Evolutionary conservation across 441 rosid species (phyloP).

Genomic region (Breynia disticha): DNA sequence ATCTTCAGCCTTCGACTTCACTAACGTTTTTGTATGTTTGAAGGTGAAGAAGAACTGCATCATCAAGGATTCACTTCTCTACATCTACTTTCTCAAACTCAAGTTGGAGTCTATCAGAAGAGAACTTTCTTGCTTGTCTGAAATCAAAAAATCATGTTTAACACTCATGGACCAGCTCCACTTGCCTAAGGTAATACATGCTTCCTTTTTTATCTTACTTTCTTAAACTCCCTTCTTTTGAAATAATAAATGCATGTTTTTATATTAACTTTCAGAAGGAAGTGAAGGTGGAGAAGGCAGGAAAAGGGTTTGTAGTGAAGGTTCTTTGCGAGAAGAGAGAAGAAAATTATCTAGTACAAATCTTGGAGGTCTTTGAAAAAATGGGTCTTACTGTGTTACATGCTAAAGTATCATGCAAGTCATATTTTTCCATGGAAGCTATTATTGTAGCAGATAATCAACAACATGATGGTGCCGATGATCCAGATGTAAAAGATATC

Average conservation of each 20-base stretch:
- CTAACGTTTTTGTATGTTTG: slow-evolving; percentile 2
- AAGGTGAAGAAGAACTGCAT: slow-evolving; percentile 35
- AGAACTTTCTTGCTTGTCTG: slow-evolving; percentile 29
- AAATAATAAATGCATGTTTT: neutral
- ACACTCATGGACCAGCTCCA: slow-evolving; percentile 18
- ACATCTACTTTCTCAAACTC: slow-evolving; percentile 41
- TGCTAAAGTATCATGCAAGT: slow-evolving; percentile 46
- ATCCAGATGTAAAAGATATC: slow-evolving; percentile 27
- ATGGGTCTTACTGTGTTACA: slow-evolving; percentile 46
- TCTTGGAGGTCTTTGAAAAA: slow-evolving; percentile 55
- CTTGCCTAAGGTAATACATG: slow-evolving; percentile 32
- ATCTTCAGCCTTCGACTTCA: too few species aligned
- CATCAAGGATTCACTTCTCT: slow-evolving; percentile 31
- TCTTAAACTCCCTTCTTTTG: too few species aligned
- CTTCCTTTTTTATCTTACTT: neutral
- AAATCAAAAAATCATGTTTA: slow-evolving; percentile 24
- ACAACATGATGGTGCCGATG: slow-evolving; percentile 15
- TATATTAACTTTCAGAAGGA: slow-evolving; percentile 20
- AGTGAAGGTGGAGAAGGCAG: slow-evolving; percentile 48
- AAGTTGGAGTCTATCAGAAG: slow-evolving; percentile 38
- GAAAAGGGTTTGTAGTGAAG: slow-evolving; percentile 31
- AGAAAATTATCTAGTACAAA: slow-evolving; percentile 29
- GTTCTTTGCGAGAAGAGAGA: slow-evolving; percentile 37
- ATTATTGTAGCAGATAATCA: slow-evolving; percentile 31
- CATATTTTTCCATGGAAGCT: slow-evolving; percentile 51